Evolutionary conservation across 306 rosid genomes (phyloP).

Genomic region (Inga oerstediana): DNA sequence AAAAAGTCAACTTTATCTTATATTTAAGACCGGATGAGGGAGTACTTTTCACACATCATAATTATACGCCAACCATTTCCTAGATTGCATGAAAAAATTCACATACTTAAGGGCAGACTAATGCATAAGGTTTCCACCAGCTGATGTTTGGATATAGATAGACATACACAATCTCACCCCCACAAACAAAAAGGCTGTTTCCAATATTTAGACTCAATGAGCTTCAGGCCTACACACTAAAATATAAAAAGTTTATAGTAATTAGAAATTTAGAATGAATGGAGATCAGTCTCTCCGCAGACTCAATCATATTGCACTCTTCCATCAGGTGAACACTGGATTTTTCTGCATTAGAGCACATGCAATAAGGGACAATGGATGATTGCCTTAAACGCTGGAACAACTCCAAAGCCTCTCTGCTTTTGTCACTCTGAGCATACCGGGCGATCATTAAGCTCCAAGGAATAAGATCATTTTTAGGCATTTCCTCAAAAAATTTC

Average conservation of each 20-base stretch:
- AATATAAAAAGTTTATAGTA: background rate
- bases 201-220: too few species aligned
- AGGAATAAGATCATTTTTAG: background rate
- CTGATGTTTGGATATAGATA: too few species aligned
- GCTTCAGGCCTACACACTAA: too few species aligned
- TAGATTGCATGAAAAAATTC: too few species aligned
- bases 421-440: slow-evolving; percentile 7
- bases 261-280: background rate
- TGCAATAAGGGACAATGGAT: background rate
- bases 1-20: too few species aligned
- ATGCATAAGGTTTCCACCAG: too few species aligned
- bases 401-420: background rate
- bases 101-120: too few species aligned
- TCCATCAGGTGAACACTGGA: background rate
- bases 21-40: too few species aligned
- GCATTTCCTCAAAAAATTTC: background rate
- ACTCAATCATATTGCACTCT: background rate
- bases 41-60: too few species aligned
- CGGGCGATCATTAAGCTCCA: background rate
- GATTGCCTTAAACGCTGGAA: background rate
- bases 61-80: too few species aligned
- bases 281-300: background rate
- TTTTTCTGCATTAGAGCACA: background rate
- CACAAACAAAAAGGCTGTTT: too few species aligned
- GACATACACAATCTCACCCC: too few species aligned